Evolutionary conservation across 305 asterid species (phyloP).

Genomic region (Ajuga reptans): DNA sequence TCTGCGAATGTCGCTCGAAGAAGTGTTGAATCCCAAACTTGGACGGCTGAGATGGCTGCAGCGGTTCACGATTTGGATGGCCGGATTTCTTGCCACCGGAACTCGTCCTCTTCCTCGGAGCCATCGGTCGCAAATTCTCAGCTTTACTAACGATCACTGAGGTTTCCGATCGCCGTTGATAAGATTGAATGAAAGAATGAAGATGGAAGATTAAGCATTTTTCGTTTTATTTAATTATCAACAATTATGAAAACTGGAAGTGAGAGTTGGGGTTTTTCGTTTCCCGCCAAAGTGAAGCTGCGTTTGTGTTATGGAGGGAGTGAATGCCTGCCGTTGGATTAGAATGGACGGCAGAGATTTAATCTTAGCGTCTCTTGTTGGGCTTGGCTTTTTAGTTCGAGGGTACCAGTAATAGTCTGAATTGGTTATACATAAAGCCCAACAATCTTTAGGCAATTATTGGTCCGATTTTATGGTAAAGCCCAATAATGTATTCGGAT

Average conservation of each 20-base stretch:
- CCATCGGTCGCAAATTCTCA: slow-evolving; percentile 37
- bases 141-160: slow-evolving; percentile 11
- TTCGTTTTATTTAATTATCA: background rate
- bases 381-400: slow-evolving; percentile 5
- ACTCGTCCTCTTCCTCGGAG: slow-evolving; percentile 60
- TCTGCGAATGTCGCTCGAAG: slow-evolving; percentile 81
- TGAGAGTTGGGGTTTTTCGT: slow-evolving; percentile 1
- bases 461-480: no score
- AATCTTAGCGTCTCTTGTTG: background rate
- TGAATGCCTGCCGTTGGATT: slow-evolving; percentile 32
- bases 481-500: no score
- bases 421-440: slow-evolving; percentile 1
- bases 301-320: slow-evolving; percentile 36
- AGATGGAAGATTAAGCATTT: background rate
- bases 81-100: slow-evolving; percentile 56
- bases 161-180: background rate
- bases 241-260: background rate
- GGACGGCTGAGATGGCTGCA: slow-evolving; percentile 57
- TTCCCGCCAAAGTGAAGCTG: slow-evolving; percentile 48
- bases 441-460: background rate
- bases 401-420: background rate
- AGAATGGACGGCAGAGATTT: slow-evolving; percentile 26
- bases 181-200: background rate
- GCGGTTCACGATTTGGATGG: slow-evolving; percentile 33
- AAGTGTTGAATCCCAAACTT: slow-evolving; percentile 86